Base-by-base conservation (phyloP, 2,329 filamentous ascomycete species). In the Claviceps paspali region DNA sequence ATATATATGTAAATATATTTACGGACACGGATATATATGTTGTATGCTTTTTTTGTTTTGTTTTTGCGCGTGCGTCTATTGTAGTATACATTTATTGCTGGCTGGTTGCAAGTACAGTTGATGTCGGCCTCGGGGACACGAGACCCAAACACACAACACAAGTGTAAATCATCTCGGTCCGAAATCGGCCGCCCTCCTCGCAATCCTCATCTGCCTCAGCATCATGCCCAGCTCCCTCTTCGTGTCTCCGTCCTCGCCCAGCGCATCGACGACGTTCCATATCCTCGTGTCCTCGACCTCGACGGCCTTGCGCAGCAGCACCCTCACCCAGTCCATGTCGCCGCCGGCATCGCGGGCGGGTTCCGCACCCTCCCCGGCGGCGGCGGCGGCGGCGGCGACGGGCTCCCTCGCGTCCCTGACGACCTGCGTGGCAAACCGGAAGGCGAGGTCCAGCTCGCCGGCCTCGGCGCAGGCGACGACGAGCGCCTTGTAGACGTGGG, bases 381-480 rank as follows among this genome's bases (percentile, higher is more conserved):
- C 5, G 10, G 12, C 12, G n/a, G 11, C 23, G 11, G 6, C 23
- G 10, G 2, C 4, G 33, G 3, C n/a, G 6, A 6, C 5, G 12
- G 8, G 11, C 1, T 4, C 36, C 3, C 18, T 22, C 21, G 15
- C 5, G 4, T 6, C 6, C 15, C 4, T 33, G 29, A 47, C 39
- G n/a, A 40, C 43, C 34, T 44, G 42, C 6, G 33, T 33, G 11
- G 52, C 49, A 32, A 56, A 53, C n/a, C 49, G 50, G 27, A 59
- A 54, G 2, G 56, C 59, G 11, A 60, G 33, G 32, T 57, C 52
- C 32, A 56, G 42, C 33, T 59, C 54, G 2, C 45, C 48, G 4
- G 38, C 39, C 21, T 52, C 38, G 3, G 50, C 46, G 31, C 54
- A 59, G 2, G 47, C 48, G 5, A 45, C 28, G 22, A 59, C 52